These are phyloP conservation scores for Neocatenulostroma microsporum DNA, from an alignment of 2,329 filamentous ascomycete genomes.

Conservation along the genomic window DNA sequence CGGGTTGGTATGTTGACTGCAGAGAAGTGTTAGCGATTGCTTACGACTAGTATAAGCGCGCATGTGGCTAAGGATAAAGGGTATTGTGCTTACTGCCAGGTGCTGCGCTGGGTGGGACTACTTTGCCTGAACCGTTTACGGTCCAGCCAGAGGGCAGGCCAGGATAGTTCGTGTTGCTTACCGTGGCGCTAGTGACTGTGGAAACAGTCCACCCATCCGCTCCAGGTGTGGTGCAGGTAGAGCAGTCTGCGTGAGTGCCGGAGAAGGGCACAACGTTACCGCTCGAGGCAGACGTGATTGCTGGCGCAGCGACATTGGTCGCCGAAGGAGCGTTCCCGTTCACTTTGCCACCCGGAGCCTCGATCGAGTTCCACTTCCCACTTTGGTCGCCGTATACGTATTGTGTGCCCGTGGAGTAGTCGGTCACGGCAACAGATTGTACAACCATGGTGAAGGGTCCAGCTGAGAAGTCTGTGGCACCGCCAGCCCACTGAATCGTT, in stretches of 20 bases:
- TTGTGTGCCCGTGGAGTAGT: conserved; percentile 84
- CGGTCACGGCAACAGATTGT: conserved; percentile 65
- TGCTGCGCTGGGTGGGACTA: conserved; percentile 63
- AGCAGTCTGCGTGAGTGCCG: conserved; percentile 44
- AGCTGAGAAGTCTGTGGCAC: conserved; percentile 70
- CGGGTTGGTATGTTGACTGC: conserved; percentile 45
- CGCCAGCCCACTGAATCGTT: conserved; percentile 84
- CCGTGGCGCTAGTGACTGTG: conserved; percentile 34
- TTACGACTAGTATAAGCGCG: conserved; percentile 18
- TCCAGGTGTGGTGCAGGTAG: conserved; percentile 15
- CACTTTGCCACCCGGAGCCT: conserved; percentile 68
- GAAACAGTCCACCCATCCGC: conserved; percentile 30
- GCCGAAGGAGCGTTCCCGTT: conserved; percentile 49
- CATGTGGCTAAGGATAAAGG: conserved; percentile 10
- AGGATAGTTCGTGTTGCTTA: conserved; percentile 40
- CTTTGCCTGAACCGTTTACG: conserved; percentile 69
- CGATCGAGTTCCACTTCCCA: conserved; percentile 70
- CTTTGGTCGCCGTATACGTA: conserved; percentile 75
- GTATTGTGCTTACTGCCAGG: conserved; percentile 52
- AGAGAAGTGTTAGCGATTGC: conserved; percentile 21
- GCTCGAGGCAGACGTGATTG: conserved; percentile 54
- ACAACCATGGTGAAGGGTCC: conserved; percentile 85
- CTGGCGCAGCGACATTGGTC: conserved; percentile 49
- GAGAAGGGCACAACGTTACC: conserved; percentile 61
- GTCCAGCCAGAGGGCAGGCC: conserved; percentile 73